Percentiles rank a stretch among this genome's conserved stretches.
phyloP scores from a whole-genome alignment of 768 basidiomycete genomes.

The Dacryopinax primogenitus region DNA sequence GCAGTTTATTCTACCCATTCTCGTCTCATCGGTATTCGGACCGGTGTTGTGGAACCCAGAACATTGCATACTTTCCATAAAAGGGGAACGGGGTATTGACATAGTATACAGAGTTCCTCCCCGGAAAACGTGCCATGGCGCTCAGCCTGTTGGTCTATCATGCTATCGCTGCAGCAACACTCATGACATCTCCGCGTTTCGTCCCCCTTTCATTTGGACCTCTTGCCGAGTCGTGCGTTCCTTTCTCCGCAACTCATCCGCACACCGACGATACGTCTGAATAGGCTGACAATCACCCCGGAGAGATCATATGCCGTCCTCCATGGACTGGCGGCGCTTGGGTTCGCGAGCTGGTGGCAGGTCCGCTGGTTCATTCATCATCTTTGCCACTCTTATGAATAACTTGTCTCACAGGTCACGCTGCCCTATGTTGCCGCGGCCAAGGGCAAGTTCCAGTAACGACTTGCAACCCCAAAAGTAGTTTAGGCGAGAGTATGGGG shows the following conservation, averaged over 20 bases:
- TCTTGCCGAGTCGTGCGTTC: conserved; percentile 14
- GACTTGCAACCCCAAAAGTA: no score
- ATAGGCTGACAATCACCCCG: conserved; percentile 51
- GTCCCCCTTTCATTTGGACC: conserved; percentile 59
- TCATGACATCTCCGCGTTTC: conserved; percentile 65
- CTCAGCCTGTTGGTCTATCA: conserved; percentile 69
- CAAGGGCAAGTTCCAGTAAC: neutral
- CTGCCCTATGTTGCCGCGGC: conserved; percentile 23
- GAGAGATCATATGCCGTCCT: conserved; percentile 59
- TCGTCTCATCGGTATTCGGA: neutral
- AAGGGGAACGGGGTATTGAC: no score
- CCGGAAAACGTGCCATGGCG: conserved; percentile 72
- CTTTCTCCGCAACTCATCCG: neutral
- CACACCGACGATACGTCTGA: conserved; percentile 9
- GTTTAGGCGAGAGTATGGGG: no score
- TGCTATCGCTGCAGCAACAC: conserved; percentile 53
- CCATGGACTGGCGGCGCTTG: conserved; percentile 59
- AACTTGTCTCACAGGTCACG: conserved; percentile 27
- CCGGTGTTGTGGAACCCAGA: no score
- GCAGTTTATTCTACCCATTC: neutral
- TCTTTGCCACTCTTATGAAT: neutral
- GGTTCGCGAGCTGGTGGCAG: conserved; percentile 76
- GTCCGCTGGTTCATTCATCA: conserved; percentile 16
- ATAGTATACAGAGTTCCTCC: conserved; percentile 54
- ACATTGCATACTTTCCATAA: no score